Evolutionary conservation across 2,329 filamentous ascomycete genomes (phyloP).

Genomic region (Diaporthe amygdali): DNA sequence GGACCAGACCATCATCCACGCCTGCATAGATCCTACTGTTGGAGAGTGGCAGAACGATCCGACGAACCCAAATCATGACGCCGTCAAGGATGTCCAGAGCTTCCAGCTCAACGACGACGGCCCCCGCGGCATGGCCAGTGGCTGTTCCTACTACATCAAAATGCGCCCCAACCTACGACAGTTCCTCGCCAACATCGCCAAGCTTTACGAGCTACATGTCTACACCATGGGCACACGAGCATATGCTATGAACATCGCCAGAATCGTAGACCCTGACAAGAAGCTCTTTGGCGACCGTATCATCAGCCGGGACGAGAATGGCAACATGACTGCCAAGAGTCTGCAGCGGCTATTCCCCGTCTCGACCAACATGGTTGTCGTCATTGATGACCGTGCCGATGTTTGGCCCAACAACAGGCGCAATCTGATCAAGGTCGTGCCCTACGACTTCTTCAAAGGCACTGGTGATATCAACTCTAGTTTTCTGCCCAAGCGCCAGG

Average conservation of each 20-base stretch:
- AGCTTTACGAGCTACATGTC: slow-evolving; percentile 92
- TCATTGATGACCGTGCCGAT: slow-evolving; percentile 96
- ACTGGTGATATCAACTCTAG: slow-evolving; percentile 99
- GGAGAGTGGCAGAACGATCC: slow-evolving; percentile 93
- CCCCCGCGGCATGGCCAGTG: slow-evolving; percentile 68
- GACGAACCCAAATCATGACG: slow-evolving; percentile 86
- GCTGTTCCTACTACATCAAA: slow-evolving; percentile 99
- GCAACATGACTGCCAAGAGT: slow-evolving; percentile 88
- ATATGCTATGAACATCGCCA: slow-evolving; percentile 91
- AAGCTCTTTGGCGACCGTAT: slow-evolving; percentile 94
- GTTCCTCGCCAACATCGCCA: slow-evolving; percentile 79
- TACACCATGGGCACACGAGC: slow-evolving; percentile 99
- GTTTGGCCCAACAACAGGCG: slow-evolving; percentile 91
- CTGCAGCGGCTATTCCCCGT: slow-evolving; percentile 91
- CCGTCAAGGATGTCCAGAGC: slow-evolving; percentile 84
- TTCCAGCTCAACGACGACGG: slow-evolving; percentile 92
- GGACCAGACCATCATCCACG: slow-evolving; percentile 98
- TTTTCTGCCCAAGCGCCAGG: slow-evolving; percentile 82
- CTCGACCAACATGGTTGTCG: slow-evolving; percentile 98
- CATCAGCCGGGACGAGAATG: slow-evolving; percentile 95
- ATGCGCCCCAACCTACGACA: slow-evolving; percentile 83
- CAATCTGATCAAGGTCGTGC: slow-evolving; percentile 92
- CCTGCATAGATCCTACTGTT: slow-evolving; percentile 94
- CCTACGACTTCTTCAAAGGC: slow-evolving; percentile 97
- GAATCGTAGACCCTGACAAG: slow-evolving; percentile 88